phyloP scores from a whole-genome alignment of 129 eudicot species.

The Arctium minus region DNA sequence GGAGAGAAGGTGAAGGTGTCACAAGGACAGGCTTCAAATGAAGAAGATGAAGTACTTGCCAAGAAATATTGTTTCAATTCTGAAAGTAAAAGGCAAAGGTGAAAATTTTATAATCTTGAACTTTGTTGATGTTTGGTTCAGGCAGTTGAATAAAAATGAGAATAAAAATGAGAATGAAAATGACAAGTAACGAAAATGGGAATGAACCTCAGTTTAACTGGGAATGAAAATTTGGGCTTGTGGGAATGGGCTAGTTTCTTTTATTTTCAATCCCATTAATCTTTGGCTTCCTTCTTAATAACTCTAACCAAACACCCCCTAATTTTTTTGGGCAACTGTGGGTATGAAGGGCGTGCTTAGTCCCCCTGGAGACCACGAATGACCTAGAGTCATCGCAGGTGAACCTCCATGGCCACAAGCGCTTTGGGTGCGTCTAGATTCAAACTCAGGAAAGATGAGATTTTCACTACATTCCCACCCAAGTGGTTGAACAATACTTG shows the following conservation, averaged over 20 bases:
- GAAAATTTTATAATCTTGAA: neutral
- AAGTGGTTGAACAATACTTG: neutral
- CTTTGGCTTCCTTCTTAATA: too few relatives aligned
- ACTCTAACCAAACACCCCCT: too few relatives aligned
- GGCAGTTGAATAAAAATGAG: too few relatives aligned
- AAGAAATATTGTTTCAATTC: conserved; percentile 1
- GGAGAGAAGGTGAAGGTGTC: conserved; percentile 5
- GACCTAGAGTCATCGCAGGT: neutral
- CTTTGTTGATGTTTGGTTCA: neutral
- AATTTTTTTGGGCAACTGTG: neutral
- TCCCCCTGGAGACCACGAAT: neutral
- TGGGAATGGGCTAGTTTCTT: too few relatives aligned
- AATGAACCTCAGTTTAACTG: too few relatives aligned
- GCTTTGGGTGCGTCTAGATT: neutral
- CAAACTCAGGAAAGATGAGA: neutral
- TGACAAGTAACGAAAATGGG: too few relatives aligned
- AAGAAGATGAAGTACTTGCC: neutral
- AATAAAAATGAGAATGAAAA: too few relatives aligned
- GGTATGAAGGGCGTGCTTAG: neutral
- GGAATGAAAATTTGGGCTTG: too few relatives aligned
- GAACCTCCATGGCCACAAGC: neutral
- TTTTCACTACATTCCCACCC: too few relatives aligned
- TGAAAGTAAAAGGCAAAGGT: conserved; percentile 10
- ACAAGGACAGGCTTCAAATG: neutral
- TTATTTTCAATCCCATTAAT: too few relatives aligned